Evolutionary conservation across 2,329 filamentous ascomycete species (phyloP), one percentile per base, ranked within the genome.

Genomic region (Pleomassaria siparia): DNA sequence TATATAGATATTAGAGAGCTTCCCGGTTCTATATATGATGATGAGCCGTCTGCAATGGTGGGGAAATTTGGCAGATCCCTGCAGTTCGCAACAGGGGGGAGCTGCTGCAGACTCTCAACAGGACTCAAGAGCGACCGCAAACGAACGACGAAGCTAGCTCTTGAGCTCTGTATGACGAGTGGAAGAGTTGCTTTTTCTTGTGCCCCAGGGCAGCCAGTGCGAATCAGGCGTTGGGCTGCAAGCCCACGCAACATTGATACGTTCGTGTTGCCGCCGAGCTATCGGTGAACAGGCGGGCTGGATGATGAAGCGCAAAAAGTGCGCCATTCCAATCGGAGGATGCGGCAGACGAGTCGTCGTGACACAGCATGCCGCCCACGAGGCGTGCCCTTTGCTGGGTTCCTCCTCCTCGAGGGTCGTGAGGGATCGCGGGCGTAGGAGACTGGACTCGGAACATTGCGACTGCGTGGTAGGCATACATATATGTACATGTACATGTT

Each of bases 61-160:
- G 44, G 44, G 40, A 32, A 43, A 47, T 25, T 42, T 24, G 28
- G 16, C n/a, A 47, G 29, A 47, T 30, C 44, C 44, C 37, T 36
- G 44, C 21, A 30, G 13, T 16, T 43, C 13, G 16, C 5, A 29
- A 32, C 36, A 43, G 39, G 44, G 44, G 29, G 21, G 22, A n/a
- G 29, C 35, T 18, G 41, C 8, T 13, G 41, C 37, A 36, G 29
- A n/a, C n/a, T n/a, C 29, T 35, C 30, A 21, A 40, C 16, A 13
- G 15, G 20, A 30, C 25, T 26, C 42, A 12, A 22, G 32, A 20
- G 43, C 37, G 21, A 30, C 41, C 13, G 29, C 20, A 44, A 12
- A 44, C 41, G 41, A 36, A n/a, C n/a, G n/a, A n/a, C n/a, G n/a
- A n/a, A n/a, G n/a, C n/a, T n/a, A n/a, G n/a, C n/a, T n/a, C n/a